Evolutionary conservation across 2,329 filamentous ascomycete species (phyloP).

Genomic region (Colletotrichum falcatum): DNA sequence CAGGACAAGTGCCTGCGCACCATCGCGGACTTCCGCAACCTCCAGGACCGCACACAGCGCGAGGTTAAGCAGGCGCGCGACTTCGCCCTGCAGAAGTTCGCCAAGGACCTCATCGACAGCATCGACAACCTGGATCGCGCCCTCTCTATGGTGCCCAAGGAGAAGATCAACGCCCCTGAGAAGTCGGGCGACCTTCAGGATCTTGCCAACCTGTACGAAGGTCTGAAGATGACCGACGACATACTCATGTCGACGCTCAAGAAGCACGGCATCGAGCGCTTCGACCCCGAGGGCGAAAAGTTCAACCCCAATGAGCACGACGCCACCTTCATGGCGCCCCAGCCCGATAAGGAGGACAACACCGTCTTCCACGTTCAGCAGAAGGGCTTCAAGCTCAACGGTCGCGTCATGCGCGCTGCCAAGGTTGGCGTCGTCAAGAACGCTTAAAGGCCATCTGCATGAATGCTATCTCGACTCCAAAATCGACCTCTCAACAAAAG

Average conservation of each 20-base stretch:
- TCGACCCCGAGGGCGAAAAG: conserved; percentile 84
- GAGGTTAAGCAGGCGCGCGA: conserved; percentile 89
- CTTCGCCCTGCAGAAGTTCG: conserved; percentile 96
- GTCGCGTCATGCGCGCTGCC: conserved; percentile 87
- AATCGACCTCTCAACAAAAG: not conserved
- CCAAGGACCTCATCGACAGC: conserved; percentile 92
- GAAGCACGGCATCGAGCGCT: conserved; percentile 94
- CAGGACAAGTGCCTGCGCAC: conserved; percentile 96
- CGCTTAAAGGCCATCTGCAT: conserved; percentile 50
- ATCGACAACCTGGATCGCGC: conserved; percentile 98
- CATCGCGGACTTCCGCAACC: conserved; percentile 96
- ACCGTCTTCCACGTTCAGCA: conserved; percentile 92
- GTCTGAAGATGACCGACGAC: conserved; percentile 93
- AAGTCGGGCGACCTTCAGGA: conserved; percentile 73
- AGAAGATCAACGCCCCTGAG: conserved; percentile 70
- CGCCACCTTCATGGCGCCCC: conserved; percentile 92
- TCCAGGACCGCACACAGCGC: conserved; percentile 92
- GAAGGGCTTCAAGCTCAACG: conserved; percentile 96
- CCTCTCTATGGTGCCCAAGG: conserved; percentile 79
- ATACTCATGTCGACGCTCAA: conserved; percentile 89
- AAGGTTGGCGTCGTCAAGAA: conserved; percentile 98
- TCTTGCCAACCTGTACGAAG: conserved; percentile 83
- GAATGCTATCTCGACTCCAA: not conserved
- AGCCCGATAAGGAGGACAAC: conserved; percentile 89
- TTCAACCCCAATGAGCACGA: conserved; percentile 98